These are phyloP conservation scores for Leucocoprinus sp. DNA, from an alignment of 768 basidiomycete species.

Conservation along the genomic window DNA sequence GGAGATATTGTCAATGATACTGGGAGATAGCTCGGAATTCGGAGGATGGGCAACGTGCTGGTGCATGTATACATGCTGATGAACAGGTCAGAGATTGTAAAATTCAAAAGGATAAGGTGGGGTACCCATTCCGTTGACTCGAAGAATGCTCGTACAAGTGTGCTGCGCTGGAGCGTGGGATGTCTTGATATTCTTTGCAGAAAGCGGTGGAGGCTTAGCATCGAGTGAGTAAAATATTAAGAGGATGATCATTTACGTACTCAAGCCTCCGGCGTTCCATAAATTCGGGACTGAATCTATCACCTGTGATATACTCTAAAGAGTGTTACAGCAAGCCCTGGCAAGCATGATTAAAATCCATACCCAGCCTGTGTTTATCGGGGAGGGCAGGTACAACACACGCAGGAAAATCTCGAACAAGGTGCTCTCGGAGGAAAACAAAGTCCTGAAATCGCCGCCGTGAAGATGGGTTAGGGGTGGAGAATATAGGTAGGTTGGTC, in stretches of 20 bases:
- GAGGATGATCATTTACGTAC: conserved; percentile 36
- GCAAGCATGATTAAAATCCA: conserved; percentile 1
- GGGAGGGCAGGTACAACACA: conserved; percentile 97
- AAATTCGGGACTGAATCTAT: conserved; percentile 95
- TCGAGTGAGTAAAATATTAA: conserved; percentile 2
- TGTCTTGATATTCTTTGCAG: conserved; percentile 86
- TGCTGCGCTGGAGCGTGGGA: conserved; percentile 87
- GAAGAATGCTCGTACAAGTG: conserved; percentile 88
- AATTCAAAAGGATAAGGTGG: neutral
- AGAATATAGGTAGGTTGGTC: conserved; percentile 90
- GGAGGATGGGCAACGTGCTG: conserved; percentile 92
- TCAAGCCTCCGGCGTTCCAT: conserved; percentile 88
- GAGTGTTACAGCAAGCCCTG: neutral
- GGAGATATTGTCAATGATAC: conserved; percentile 90
- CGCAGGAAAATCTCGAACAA: conserved; percentile 89
- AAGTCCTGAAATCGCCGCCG: conserved; percentile 96
- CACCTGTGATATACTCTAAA: conserved; percentile 93
- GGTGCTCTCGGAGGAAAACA: conserved; percentile 83
- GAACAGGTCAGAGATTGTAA: conserved; percentile 8
- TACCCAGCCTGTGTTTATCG: conserved; percentile 93
- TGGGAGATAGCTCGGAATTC: conserved; percentile 66
- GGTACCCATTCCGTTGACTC: conserved; percentile 98
- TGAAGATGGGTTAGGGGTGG: conserved; percentile 60
- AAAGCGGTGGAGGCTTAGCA: conserved; percentile 79
- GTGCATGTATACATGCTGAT: conserved; percentile 93